Evolutionary conservation across 2,329 filamentous ascomycete genomes (phyloP), one percentile per base, ranked within the genome.

Genomic region (Cryphonectria japonica): DNA sequence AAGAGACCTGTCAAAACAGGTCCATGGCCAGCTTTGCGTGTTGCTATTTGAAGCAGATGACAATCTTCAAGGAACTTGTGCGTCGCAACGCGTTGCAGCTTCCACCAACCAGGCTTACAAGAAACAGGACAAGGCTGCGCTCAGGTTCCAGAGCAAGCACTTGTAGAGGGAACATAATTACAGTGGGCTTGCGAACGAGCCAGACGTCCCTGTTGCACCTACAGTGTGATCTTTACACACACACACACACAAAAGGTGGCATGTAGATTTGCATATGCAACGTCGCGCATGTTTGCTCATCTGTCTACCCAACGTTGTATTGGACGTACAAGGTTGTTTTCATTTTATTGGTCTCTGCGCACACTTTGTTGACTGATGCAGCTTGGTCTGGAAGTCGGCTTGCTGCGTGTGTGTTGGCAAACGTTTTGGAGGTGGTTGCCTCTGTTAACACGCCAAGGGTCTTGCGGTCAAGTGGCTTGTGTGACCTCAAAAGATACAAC

Each of bases 231-330:
- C 46, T n/a, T 22, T 7, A 22, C 43, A n/a, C 43, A 19, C 16
- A 46, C 43, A 22, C 43, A 46, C 43, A 22, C 43, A 69, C 22
- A 50, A 43, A 50, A 8, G 19, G 26, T 50, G 41, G 3, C 11
- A 64, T 65, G 26, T 43, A 43, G 9, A 26, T 11, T 22, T 34
- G 63, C 43, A n/a, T 22, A 32, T 65, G 63, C 43, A 65, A 65
- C 63, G 63, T 65, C 63, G 43, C 29, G 41, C 63, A 65, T 50
- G 63, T 65, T 65, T 65, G 63, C 63, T 50, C 39, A 41, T 26
- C 26, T 46, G 61, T n/a, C 11, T 32, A n/a, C 16, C 39, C 26
- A 43, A 26, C 37, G 37, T 64, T 26, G 61, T 22, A 64, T 43
- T 26, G 11, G 43, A 52, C 43, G 63, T 26, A 65, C 63, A 50